Evolutionary conservation across 495 filamentous ascomycete genomes (phyloP).

Genomic region (Delitschia confertaspora): DNA sequence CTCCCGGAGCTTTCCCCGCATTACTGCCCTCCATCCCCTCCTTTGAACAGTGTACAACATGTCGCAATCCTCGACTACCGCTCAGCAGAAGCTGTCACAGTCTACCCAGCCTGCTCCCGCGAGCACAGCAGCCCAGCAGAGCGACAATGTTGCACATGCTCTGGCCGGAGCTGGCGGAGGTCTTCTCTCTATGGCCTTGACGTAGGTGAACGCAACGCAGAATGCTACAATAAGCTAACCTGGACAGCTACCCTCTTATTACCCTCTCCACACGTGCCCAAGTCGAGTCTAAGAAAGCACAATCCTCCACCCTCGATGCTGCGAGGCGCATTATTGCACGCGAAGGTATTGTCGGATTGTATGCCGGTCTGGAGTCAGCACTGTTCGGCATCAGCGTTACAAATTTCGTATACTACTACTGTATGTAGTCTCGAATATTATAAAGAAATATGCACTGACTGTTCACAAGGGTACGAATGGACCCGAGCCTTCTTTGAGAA

Average conservation of each 20-base stretch:
- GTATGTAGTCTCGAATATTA: constrained; percentile 35
- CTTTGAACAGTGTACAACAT: constrained; percentile 10
- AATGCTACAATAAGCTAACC: constrained; percentile 21
- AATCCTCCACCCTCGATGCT: constrained; percentile 70
- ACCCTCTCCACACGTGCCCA: constrained; percentile 96
- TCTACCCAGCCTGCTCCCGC: constrained; percentile 34
- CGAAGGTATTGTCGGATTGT: constrained; percentile 81
- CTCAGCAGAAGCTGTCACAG: constrained; percentile 24
- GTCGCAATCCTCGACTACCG: constrained; percentile 12
- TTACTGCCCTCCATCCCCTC: constrained; percentile 11
- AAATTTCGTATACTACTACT: constrained; percentile 99
- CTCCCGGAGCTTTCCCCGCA: constrained; percentile 4
- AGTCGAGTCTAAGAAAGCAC: constrained; percentile 88
- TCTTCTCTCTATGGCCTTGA: constrained; percentile 88
- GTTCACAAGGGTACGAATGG: constrained; percentile 83
- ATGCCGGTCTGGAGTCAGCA: constrained; percentile 79
- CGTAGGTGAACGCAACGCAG: constrained; percentile 43
- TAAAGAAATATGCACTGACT: constrained; percentile 5
- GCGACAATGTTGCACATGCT: constrained; percentile 86
- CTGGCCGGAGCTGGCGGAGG: constrained; percentile 81
- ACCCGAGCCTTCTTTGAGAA: constrained; percentile 81
- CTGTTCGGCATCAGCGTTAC: constrained; percentile 97
- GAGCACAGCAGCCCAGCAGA: constrained; percentile 54
- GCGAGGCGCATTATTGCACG: constrained; percentile 79
- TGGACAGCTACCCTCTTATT: constrained; percentile 77